A percentile compares a stretch with the other conserved stretches of the same genome.
Evolutionary conservation across 768 basidiomycete genomes (phyloP).

Genomic region (Vararia minispora): DNA sequence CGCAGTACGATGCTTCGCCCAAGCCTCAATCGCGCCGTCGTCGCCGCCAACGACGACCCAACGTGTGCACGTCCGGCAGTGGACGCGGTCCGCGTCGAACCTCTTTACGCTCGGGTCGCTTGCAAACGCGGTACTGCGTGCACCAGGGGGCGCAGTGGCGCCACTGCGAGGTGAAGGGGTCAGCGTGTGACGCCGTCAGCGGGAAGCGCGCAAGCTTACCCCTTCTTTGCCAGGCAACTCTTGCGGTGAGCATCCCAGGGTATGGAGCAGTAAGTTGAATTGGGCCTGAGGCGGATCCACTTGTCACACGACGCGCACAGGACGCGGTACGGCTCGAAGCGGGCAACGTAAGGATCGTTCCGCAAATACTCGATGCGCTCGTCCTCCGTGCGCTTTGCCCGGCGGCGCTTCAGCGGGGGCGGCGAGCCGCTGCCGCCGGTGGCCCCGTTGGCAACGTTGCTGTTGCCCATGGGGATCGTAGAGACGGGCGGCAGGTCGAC

Average conservation of each 20-base stretch:
- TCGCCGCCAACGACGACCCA: constrained; percentile 56
- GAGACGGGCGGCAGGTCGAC: not conserved
- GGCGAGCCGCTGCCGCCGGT: constrained; percentile 1
- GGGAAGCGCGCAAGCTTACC: constrained; percentile 30
- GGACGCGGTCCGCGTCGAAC: constrained; percentile 60
- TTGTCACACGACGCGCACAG: constrained; percentile 74
- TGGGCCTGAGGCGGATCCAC: constrained; percentile 78
- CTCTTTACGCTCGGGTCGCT: constrained; percentile 65
- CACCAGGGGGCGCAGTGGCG: constrained; percentile 35
- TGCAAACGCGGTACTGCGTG: constrained; percentile 45
- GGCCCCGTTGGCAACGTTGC: not conserved
- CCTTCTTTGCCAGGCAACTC: constrained; percentile 71
- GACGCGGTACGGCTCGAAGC: constrained; percentile 72
- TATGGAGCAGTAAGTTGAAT: constrained; percentile 81
- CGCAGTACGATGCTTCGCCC: constrained; percentile 48
- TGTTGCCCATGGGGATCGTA: not conserved
- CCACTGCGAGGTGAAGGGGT: not conserved
- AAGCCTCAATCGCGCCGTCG: constrained; percentile 57
- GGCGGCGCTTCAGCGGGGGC: constrained; percentile 40
- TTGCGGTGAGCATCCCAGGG: constrained; percentile 83
- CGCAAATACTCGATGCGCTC: constrained; percentile 62
- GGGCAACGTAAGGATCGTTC: constrained; percentile 65
- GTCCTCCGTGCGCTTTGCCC: constrained; percentile 69
- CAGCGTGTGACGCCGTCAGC: not conserved
- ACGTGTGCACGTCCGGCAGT: constrained; percentile 56